Percentiles rank a stretch among this genome's conserved stretches.
Evolutionary conservation across 192 early-diverging fungal species (phyloP).

Genomic region (Umbelopsis sp.): DNA sequence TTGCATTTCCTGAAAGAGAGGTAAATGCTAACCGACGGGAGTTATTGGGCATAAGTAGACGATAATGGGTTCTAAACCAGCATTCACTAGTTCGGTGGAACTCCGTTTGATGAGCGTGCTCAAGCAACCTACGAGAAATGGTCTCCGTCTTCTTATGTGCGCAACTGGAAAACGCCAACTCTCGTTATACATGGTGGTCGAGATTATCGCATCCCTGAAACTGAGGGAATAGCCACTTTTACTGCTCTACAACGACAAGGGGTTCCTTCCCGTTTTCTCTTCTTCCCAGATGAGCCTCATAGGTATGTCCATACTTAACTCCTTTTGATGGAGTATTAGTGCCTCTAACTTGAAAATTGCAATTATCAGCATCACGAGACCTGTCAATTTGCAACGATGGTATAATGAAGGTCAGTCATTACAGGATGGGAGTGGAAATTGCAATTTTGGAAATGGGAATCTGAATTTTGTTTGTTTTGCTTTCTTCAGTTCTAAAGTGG

Average conservation of each 20-base stretch:
- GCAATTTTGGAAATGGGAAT: too few species aligned
- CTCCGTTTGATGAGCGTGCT: conserved; percentile 53
- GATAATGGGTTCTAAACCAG: background rate
- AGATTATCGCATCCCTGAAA: conserved; percentile 70
- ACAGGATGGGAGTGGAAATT: background rate
- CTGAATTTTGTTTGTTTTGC: too few species aligned
- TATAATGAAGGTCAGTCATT: conserved; percentile 55
- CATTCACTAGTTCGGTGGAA: conserved; percentile 49
- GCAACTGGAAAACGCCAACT: conserved; percentile 70
- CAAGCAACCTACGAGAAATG: conserved; percentile 55
- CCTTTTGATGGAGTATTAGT: background rate
- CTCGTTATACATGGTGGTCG: conserved; percentile 68
- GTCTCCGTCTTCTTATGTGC: conserved; percentile 61
- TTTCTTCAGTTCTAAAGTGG: background rate
- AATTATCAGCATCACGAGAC: conserved; percentile 39
- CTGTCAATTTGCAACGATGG: conserved; percentile 74
- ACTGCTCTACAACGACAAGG: conserved; percentile 74
- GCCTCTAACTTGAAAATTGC: background rate
- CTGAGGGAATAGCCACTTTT: conserved; percentile 73
- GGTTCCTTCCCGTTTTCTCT: conserved; percentile 67
- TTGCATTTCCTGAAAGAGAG: conserved; percentile 79
- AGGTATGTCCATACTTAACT: conserved; percentile 40
- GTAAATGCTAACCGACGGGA: conserved; percentile 20
- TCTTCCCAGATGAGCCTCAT: conserved; percentile 74
- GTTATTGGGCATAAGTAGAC: background rate